Percentiles rank a stretch among this genome's conserved stretches.
phyloP scores from a whole-genome alignment of 768 basidiomycete species.

The Suillus variegatus region DNA sequence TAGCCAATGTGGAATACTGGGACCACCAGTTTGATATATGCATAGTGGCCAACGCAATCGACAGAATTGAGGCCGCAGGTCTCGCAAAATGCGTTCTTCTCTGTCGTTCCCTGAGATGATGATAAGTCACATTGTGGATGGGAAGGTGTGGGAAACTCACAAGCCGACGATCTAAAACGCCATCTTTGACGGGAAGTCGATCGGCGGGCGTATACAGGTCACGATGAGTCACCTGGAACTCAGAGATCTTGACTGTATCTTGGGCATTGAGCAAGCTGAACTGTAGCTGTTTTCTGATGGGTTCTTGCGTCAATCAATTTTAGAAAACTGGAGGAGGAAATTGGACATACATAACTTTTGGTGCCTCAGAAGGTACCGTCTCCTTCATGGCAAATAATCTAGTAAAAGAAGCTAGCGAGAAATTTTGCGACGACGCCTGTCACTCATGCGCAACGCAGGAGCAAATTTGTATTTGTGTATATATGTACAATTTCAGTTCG shows the following conservation, averaged over 20 bases:
- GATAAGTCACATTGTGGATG: not conserved
- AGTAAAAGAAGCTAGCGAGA: not conserved
- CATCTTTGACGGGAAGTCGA: conserved; percentile 85
- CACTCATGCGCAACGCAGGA: conserved; percentile 1
- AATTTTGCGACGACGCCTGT: not conserved
- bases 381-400: conserved; percentile 60
- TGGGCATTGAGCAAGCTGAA: conserved; percentile 93
- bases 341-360: conserved; percentile 73
- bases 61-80: conserved; percentile 92
- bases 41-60: conserved; percentile 97
- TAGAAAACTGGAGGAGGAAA: not conserved
- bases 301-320: conserved; percentile 12
- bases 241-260: conserved; percentile 93
- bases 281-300: conserved; percentile 86
- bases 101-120: conserved; percentile 79
- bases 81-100: conserved; percentile 90
- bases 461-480: not conserved
- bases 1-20: conserved; percentile 99
- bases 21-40: conserved; percentile 95
- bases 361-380: conserved; percentile 72
- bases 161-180: conserved; percentile 89
- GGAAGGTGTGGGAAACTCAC: conserved; percentile 44
- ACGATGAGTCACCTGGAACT: conserved; percentile 93
- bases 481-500: not conserved
- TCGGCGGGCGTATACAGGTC: conserved; percentile 88